phyloP scores from a whole-genome alignment of 139 green algal genomes.

The Dunaliella sp. region DNA sequence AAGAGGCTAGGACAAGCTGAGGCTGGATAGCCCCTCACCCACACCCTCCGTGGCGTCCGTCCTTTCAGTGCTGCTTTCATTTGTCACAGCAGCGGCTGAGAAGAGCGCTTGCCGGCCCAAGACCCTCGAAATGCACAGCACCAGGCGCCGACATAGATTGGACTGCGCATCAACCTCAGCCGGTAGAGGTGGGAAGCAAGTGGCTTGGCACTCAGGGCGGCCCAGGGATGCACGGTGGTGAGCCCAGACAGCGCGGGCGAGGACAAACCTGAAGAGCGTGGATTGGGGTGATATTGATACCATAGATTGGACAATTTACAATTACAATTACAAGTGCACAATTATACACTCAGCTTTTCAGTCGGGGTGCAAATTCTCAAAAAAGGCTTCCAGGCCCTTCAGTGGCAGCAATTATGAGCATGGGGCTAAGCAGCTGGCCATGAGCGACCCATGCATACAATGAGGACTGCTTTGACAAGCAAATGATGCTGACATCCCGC shows the following conservation, averaged over 20 bases:
- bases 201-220: constrained; percentile 15
- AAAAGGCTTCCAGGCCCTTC: neutral
- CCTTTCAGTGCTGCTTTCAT: too few relatives aligned
- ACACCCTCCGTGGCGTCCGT: too few relatives aligned
- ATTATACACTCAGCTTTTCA: too few relatives aligned
- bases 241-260: neutral
- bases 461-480: too few relatives aligned
- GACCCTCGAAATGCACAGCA: constrained; percentile 1
- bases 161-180: neutral
- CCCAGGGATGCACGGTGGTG: constrained; percentile 3
- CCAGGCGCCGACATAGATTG: neutral
- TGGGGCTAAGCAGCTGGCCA: neutral
- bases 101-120: neutral
- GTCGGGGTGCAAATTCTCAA: neutral
- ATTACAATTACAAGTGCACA: neutral
- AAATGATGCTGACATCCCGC: too few relatives aligned
- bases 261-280: constrained; percentile 4
- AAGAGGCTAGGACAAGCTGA: too few relatives aligned
- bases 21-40: too few relatives aligned
- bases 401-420: neutral
- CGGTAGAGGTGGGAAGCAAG: neutral
- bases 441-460: neutral
- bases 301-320: neutral
- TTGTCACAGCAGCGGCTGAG: neutral
- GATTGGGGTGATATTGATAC: neutral